A percentile compares a stretch with the other conserved stretches of the same genome.
phyloP scores from a whole-genome alignment of 805 yeast genomes.

The Hanseniaspora lachancei region DNA sequence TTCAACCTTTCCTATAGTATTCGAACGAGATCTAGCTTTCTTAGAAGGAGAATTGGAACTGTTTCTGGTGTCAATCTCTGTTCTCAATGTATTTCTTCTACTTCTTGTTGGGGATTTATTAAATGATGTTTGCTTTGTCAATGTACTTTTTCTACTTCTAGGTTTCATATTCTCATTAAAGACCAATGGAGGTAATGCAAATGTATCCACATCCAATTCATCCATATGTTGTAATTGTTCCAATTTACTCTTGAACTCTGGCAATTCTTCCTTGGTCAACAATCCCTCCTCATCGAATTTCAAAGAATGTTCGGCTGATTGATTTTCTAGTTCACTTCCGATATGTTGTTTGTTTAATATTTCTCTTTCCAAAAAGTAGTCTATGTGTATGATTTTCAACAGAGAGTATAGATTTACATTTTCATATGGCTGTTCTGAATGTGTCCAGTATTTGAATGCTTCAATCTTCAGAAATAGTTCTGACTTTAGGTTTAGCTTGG shows the following conservation, averaged over 20 bases:
- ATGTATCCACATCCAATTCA: not conserved
- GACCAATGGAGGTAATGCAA: constrained; percentile 5
- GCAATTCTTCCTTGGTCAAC: not conserved
- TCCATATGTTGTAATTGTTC: not conserved
- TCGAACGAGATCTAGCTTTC: not conserved
- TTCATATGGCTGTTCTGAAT: not conserved
- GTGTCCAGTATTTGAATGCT: constrained; percentile 10
- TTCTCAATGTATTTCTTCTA: not conserved
- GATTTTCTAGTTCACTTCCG: constrained; percentile 24
- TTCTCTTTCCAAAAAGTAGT: constrained; percentile 9
- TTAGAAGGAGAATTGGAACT: not conserved
- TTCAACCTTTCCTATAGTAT: not conserved
- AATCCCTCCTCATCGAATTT: constrained; percentile 1
- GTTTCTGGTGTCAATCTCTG: not conserved
- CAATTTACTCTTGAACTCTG: not conserved
- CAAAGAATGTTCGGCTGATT: not conserved
- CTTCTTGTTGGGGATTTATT: not conserved
- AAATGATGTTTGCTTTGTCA: not conserved
- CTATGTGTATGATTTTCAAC: constrained; percentile 4
- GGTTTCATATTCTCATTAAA: not conserved
- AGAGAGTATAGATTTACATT: constrained; percentile 6
- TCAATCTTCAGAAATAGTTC: constrained; percentile 11
- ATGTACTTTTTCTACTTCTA: constrained; percentile 11
- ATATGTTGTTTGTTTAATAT: not conserved
- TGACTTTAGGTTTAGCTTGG: constrained; percentile 6